Percentiles rank a stretch among this genome's conserved stretches.
These are phyloP conservation scores for Pseudomonodictys pantanalensis DNA, from an alignment of 495 filamentous ascomycete species.

Conservation along the genomic window DNA sequence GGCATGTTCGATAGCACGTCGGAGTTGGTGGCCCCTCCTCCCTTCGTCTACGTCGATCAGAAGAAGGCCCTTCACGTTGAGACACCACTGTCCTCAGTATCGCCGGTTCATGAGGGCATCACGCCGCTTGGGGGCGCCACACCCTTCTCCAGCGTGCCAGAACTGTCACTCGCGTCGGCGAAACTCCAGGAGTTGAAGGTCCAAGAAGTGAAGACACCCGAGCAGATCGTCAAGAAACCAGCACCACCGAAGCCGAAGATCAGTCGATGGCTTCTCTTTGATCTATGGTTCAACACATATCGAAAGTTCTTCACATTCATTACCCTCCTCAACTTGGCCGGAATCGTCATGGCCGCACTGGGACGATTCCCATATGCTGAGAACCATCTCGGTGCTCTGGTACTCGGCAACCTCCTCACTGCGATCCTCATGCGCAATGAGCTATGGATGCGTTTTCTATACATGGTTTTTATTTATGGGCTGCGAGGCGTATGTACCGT, in stretches of 20 bases:
- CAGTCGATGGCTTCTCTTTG: slow-evolving; percentile 43
- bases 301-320: slow-evolving; percentile 49
- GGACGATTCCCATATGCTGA: slow-evolving; percentile 44
- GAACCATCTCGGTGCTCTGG: slow-evolving; percentile 46
- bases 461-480: slow-evolving; percentile 46
- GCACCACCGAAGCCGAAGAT: slow-evolving; percentile 35
- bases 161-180: slow-evolving; percentile 37
- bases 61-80: slow-evolving; percentile 34
- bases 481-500: slow-evolving; percentile 40
- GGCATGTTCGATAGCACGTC: slow-evolving; percentile 42
- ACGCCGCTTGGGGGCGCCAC: slow-evolving; percentile 45
- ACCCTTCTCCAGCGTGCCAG: slow-evolving; percentile 39
- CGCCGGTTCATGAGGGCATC: slow-evolving; percentile 44
- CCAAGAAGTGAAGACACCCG: slow-evolving; percentile 17
- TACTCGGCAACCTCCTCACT: slow-evolving; percentile 45
- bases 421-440: slow-evolving; percentile 49
- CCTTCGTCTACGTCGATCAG: slow-evolving; percentile 35
- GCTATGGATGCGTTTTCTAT: slow-evolving; percentile 44
- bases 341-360: slow-evolving; percentile 42
- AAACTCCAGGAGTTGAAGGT: slow-evolving; percentile 19
- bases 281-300: slow-evolving; percentile 51
- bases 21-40: slow-evolving; percentile 33
- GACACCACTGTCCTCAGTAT: slow-evolving; percentile 29
- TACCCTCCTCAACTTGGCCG: slow-evolving; percentile 41
- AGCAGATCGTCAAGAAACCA: slow-evolving; percentile 26